Conservation (phyloP, 805 yeast species). For the Pichia nanzhaoensis region DNA sequence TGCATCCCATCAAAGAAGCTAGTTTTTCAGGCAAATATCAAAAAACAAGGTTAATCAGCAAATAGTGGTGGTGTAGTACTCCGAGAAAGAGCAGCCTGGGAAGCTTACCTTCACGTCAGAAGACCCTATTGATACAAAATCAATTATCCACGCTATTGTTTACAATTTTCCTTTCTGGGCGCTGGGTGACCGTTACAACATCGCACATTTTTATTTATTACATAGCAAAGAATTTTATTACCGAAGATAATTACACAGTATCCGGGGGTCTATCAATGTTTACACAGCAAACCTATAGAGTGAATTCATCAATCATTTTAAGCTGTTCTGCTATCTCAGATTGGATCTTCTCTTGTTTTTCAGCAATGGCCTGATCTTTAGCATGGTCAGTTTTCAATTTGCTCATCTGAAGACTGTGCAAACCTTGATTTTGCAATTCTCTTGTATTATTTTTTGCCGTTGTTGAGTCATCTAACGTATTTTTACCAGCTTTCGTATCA, state of each 20-base stretch:
- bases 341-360: conserved; percentile 31
- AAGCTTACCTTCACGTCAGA: too few relatives aligned
- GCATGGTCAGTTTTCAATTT: conserved; percentile 36
- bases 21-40: too few relatives aligned
- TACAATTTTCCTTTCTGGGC: conserved; percentile 1
- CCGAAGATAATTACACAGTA: neutral
- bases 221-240: neutral
- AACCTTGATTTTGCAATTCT: conserved; percentile 15
- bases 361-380: conserved; percentile 16
- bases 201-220: neutral
- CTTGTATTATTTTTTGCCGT: conserved; percentile 1
- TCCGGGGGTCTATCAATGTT: neutral
- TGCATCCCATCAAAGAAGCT: too few relatives aligned
- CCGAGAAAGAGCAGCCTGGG: too few relatives aligned
- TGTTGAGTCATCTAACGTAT: neutral
- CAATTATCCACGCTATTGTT: neutral
- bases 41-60: too few relatives aligned
- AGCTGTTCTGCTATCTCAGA: conserved; percentile 39
- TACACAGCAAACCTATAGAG: conserved; percentile 14
- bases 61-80: too few relatives aligned
- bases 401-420: conserved; percentile 36
- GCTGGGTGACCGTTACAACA: neutral
- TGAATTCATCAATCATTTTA: conserved; percentile 42
- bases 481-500: conserved; percentile 12
- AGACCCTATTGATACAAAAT: neutral